These are phyloP conservation scores for Effrenium voratum DNA, from an alignment of 73 alveolate genomes.

Conservation along the genomic window DNA sequence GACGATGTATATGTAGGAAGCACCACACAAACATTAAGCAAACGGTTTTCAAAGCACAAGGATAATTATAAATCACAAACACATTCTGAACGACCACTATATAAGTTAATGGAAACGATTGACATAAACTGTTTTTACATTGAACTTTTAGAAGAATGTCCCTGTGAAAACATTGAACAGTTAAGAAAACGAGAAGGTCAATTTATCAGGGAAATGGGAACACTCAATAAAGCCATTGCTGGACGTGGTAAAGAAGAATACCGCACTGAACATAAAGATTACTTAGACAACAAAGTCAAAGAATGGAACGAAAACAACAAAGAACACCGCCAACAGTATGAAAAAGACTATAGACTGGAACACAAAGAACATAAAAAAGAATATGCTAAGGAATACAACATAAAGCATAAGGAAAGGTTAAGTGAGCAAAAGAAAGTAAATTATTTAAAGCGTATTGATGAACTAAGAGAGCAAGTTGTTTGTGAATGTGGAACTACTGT, in stretches of 20 bases:
- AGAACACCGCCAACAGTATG: background rate
- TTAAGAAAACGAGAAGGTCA: background rate
- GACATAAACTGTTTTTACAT: background rate
- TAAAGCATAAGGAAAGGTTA: background rate
- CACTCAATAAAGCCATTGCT: background rate
- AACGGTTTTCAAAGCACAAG: background rate
- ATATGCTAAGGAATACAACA: background rate
- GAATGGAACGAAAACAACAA: background rate
- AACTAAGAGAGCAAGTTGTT: background rate
- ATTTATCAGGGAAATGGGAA: background rate
- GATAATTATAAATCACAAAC: no score
- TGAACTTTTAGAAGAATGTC: background rate
- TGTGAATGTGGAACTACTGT: background rate
- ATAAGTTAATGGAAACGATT: background rate
- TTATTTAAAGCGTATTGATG: background rate
- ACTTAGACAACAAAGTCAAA: background rate
- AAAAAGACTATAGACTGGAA: background rate
- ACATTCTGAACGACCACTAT: background rate
- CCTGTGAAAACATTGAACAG: background rate
- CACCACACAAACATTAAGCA: slow-evolving; percentile 1
- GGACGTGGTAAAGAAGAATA: background rate
- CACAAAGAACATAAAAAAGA: background rate
- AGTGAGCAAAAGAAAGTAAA: background rate
- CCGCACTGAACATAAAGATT: background rate
- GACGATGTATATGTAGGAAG: background rate